Conservation (phyloP, 805 yeast species). For the Komagataella pseudopastoris region DNA sequence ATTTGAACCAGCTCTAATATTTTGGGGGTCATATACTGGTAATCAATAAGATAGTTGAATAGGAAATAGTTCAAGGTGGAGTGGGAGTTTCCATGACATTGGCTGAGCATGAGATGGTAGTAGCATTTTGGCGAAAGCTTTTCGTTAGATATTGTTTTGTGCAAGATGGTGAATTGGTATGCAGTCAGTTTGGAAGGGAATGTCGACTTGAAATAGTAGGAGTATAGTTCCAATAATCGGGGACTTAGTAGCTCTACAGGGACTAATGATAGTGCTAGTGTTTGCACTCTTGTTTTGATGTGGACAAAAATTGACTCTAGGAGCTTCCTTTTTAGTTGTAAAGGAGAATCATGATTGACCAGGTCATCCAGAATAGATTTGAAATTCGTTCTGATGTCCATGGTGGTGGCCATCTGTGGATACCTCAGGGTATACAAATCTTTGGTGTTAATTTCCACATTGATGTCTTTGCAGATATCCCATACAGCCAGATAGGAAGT, state of each 20-base stretch:
- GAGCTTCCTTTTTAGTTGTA: neutral
- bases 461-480: neutral
- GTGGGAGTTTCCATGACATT: conserved; percentile 12
- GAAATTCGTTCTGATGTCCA: neutral
- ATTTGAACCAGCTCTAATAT: conserved; percentile 2
- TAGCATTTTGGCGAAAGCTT: conserved; percentile 7
- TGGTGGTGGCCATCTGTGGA: neutral
- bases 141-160: conserved; percentile 1
- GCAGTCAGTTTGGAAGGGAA: conserved; percentile 3
- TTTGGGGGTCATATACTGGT: conserved; percentile 2
- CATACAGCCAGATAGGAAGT: neutral
- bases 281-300: neutral
- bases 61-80: conserved; percentile 11
- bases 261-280: neutral
- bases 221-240: neutral
- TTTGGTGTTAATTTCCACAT: neutral
- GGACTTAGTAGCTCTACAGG: neutral
- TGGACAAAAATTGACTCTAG: neutral
- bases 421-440: neutral
- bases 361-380: neutral
- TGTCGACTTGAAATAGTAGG: neutral
- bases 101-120: conserved; percentile 7
- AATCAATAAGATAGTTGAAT: conserved; percentile 3
- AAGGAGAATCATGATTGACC: neutral
- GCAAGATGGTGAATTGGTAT: conserved; percentile 8